These are phyloP conservation scores for Solanum acaule DNA, from an alignment of 257 asterid genomes.

Conservation along the genomic window DNA sequence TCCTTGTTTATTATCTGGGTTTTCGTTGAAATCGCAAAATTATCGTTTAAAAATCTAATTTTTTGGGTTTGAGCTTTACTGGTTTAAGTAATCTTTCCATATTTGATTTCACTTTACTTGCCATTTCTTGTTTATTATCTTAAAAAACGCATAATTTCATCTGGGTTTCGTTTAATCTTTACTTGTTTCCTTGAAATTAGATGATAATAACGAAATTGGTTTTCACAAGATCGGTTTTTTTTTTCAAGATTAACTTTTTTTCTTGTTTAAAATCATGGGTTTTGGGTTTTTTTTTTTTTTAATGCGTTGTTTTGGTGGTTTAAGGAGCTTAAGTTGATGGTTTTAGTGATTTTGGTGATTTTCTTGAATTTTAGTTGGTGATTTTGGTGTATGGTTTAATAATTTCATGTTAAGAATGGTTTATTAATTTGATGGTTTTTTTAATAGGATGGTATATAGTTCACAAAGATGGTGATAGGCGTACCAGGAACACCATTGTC, in stretches of 20 bases:
- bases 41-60: not conserved
- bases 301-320: not conserved
- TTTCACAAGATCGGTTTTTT: not conserved
- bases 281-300: not conserved
- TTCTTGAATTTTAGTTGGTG: not conserved
- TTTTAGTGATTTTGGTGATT: not conserved
- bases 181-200: not conserved
- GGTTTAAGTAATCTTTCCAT: not conserved
- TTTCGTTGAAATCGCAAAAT: not conserved
- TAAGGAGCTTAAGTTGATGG: not conserved
- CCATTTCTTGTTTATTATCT: not conserved
- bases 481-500: slow-evolving; percentile 16
- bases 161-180: not conserved
- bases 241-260: not conserved
- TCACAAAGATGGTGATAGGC: not conserved
- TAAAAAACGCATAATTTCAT: not conserved
- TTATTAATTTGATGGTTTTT: not conserved
- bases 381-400: not conserved
- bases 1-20: not conserved
- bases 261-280: not conserved
- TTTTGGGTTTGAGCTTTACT: not conserved
- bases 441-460: not conserved
- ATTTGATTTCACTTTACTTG: not conserved
- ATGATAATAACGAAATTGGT: not conserved
- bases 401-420: not conserved